phyloP scores from a whole-genome alignment of 139 green algal species.

The Microglena sp. region DNA sequence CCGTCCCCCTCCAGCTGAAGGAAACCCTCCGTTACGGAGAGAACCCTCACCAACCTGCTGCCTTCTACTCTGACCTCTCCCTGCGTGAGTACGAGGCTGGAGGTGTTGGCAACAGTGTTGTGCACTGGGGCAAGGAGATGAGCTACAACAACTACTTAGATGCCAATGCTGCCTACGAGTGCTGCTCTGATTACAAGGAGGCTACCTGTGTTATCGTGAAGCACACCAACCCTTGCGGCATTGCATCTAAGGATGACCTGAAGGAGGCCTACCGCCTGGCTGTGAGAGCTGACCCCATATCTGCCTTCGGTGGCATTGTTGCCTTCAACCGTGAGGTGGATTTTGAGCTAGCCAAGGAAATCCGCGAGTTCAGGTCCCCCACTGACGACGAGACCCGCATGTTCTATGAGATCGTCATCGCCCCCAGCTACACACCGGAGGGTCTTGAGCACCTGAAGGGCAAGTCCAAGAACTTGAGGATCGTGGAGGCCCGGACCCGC shows the following conservation, averaged over 20 bases:
- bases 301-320: constrained; percentile 96
- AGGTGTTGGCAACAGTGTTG: constrained; percentile 72
- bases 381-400: constrained; percentile 94
- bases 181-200: constrained; percentile 45
- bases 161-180: constrained; percentile 62
- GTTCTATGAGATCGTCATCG: constrained; percentile 99
- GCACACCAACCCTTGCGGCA: constrained; percentile 99
- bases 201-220: constrained; percentile 98
- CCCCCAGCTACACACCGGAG: constrained; percentile 85
- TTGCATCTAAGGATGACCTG: constrained; percentile 67
- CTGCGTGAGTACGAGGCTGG: constrained; percentile 65
- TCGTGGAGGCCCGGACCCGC: constrained; percentile 84
- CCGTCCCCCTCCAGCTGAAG: constrained; percentile 72
- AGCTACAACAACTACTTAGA: constrained; percentile 34
- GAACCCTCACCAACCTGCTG: constrained; percentile 96
- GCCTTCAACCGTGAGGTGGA: constrained; percentile 93
- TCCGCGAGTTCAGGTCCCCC: constrained; percentile 89
- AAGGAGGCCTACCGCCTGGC: constrained; percentile 85
- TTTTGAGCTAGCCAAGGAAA: constrained; percentile 74
- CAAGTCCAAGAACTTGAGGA: constrained; percentile 96
- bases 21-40: constrained; percentile 83
- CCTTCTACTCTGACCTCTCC: constrained; percentile 89
- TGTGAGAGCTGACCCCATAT: constrained; percentile 89
- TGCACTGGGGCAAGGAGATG: constrained; percentile 89
- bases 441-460: constrained; percentile 90